Conservation (phyloP, 148 eudicot species). For the Mesembryanthemum crystallinum region DNA sequence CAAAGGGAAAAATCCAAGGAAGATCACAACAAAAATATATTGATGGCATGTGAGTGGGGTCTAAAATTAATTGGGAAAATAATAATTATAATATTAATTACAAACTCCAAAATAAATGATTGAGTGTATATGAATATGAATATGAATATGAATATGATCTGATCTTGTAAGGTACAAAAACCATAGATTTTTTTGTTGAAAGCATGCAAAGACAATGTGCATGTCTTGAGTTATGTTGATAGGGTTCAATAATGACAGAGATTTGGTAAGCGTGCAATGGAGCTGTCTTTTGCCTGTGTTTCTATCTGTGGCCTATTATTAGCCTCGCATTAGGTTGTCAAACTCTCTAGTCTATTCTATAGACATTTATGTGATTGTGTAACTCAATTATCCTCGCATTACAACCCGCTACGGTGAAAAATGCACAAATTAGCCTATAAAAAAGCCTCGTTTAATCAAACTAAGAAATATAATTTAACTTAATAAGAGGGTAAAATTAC, state of each 20-base stretch:
- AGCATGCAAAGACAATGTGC: background rate
- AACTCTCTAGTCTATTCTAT: no score
- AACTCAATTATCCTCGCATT: no score
- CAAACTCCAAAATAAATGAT: background rate
- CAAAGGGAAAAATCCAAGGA: background rate
- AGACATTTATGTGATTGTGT: no score
- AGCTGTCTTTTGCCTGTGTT: background rate
- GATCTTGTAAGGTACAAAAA: background rate
- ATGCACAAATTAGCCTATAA: no score
- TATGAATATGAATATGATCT: background rate
- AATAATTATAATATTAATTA: no score
- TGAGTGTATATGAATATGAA: background rate
- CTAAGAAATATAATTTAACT: no score
- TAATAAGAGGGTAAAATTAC: no score
- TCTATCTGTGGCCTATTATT: background rate
- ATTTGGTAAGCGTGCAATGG: slow-evolving; percentile 21
- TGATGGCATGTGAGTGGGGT: slow-evolving; percentile 21
- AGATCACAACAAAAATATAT: background rate
- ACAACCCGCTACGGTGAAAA: no score
- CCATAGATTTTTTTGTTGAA: background rate
- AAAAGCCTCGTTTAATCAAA: no score
- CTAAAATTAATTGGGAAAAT: background rate
- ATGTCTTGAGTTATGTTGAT: background rate
- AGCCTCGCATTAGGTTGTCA: background rate
- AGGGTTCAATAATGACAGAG: background rate